phyloP scores from a whole-genome alignment of 768 basidiomycete genomes.

The Mycena galopus region DNA sequence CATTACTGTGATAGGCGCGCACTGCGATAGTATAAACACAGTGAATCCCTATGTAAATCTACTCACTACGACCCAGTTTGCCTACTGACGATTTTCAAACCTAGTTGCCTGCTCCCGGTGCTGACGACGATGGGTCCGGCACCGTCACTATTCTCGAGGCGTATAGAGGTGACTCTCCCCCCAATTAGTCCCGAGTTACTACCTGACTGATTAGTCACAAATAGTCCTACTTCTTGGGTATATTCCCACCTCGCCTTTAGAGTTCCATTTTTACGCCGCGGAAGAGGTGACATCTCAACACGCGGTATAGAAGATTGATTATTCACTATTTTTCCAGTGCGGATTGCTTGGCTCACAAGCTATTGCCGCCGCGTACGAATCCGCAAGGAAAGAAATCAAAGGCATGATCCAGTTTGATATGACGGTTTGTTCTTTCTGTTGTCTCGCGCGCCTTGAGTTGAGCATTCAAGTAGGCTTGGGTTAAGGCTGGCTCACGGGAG shows the following conservation, averaged over 20 bases:
- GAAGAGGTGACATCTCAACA: slow-evolving; percentile 51
- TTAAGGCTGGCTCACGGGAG: slow-evolving; percentile 24
- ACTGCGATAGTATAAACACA: slow-evolving; percentile 46
- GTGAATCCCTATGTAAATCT: slow-evolving; percentile 32
- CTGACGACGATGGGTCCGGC: slow-evolving; percentile 56
- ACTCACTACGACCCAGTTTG: not conserved
- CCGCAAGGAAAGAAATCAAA: slow-evolving; percentile 48
- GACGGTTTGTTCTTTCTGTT: slow-evolving; percentile 22
- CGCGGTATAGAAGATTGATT: slow-evolving; percentile 43
- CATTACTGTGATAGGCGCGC: slow-evolving; percentile 42
- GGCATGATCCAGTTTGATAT: slow-evolving; percentile 55
- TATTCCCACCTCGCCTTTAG: slow-evolving; percentile 47
- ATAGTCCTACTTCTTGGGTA: slow-evolving; percentile 37
- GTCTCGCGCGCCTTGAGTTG: not conserved
- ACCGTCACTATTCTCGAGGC: slow-evolving; percentile 65
- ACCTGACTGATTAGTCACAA: not conserved
- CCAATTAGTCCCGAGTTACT: not conserved
- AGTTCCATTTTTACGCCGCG: slow-evolving; percentile 52
- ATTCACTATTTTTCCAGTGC: slow-evolving; percentile 17
- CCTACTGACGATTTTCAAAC: not conserved
- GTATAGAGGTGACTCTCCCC: slow-evolving; percentile 56
- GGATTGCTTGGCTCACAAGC: slow-evolving; percentile 50
- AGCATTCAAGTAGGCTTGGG: slow-evolving; percentile 23
- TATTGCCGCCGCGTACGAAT: slow-evolving; percentile 55
- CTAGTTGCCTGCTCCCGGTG: slow-evolving; percentile 43